Conservation (phyloP, 345 rosid species). For the Euphorbia tirucalli region DNA sequence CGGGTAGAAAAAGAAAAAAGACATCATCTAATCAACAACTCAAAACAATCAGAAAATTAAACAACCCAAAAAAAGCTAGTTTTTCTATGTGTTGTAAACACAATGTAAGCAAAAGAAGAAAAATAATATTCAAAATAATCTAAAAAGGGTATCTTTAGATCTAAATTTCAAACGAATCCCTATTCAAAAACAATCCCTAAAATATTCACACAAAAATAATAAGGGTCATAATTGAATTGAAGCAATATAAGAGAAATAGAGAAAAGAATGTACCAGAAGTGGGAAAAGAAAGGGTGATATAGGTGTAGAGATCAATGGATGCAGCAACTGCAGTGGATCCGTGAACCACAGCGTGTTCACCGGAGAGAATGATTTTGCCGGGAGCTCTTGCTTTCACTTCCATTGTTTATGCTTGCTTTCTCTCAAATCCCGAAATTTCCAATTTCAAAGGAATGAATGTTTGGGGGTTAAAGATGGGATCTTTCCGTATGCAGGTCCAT, state of each 20-base stretch:
- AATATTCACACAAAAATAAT: background rate
- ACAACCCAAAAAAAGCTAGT: background rate
- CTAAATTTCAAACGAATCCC: slow-evolving; percentile 21
- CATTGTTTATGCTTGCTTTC: too few relatives aligned
- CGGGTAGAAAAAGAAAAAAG: too few relatives aligned
- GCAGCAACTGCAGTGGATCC: slow-evolving; percentile 92
- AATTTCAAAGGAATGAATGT: background rate
- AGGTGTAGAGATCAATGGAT: slow-evolving; percentile 78
- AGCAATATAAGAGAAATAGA: too few relatives aligned
- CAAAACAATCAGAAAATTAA: too few relatives aligned
- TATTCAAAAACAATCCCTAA: slow-evolving; percentile 1
- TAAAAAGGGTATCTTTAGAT: slow-evolving; percentile 19
- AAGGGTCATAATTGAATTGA: background rate
- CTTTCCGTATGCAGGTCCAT: background rate
- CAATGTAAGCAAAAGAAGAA: slow-evolving; percentile 10
- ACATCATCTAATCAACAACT: too few relatives aligned
- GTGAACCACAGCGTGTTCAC: slow-evolving; percentile 97
- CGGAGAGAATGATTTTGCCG: slow-evolving; percentile 88
- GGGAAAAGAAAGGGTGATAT: slow-evolving; percentile 55
- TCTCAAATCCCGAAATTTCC: background rate
- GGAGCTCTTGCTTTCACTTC: slow-evolving; percentile 93
- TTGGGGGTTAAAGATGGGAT: background rate
- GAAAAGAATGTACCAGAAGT: slow-evolving; percentile 40
- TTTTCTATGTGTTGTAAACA: background rate
- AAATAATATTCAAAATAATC: background rate